A percentile compares a stretch with the other conserved stretches of the same genome.
These are phyloP conservation scores for Globisporangium solare DNA, from an alignment of 352 stramenopile species.

Conservation along the genomic window DNA sequence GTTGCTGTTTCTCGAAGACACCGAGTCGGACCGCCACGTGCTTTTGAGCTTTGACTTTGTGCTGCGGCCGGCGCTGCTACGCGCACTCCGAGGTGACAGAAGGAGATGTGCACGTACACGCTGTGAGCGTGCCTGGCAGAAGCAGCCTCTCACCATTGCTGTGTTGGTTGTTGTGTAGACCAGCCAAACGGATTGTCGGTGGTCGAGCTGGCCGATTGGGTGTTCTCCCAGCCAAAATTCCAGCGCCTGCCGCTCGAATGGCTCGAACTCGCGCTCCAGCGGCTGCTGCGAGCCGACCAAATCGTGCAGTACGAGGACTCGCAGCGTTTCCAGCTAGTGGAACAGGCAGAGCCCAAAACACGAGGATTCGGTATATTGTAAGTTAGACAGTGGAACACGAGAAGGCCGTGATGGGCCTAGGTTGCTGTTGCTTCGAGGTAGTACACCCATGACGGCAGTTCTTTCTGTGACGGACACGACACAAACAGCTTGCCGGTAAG, in stretches of 20 bases:
- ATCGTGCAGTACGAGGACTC: constrained; percentile 31
- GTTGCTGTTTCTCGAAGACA: constrained; percentile 57
- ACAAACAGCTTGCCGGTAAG: constrained; percentile 77
- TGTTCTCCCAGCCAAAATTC: constrained; percentile 44
- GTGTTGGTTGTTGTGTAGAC: constrained; percentile 14
- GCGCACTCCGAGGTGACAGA: constrained; percentile 28
- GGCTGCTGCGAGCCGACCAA: constrained; percentile 21
- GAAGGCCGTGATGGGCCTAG: neutral
- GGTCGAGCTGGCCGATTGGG: constrained; percentile 40
- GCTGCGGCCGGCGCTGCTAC: constrained; percentile 40
- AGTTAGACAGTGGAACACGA: constrained; percentile 4
- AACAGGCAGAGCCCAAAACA: no score
- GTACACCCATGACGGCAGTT: constrained; percentile 84
- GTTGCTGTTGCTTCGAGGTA: constrained; percentile 52
- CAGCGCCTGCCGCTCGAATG: constrained; percentile 44
- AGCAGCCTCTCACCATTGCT: neutral
- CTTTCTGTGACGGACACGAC: constrained; percentile 58
- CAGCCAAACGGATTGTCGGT: constrained; percentile 27
- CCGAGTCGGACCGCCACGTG: constrained; percentile 42
- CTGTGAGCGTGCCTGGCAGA: neutral
- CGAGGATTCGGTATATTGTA: neutral
- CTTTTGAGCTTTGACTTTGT: constrained; percentile 44
- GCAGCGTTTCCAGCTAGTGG: constrained; percentile 27
- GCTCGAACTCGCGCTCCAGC: constrained; percentile 36
- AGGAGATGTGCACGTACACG: neutral